Evolutionary conservation across 2,329 filamentous ascomycete species (phyloP), one percentile per base, ranked within the genome.

Genomic region (Verticillium dahliae): DNA sequence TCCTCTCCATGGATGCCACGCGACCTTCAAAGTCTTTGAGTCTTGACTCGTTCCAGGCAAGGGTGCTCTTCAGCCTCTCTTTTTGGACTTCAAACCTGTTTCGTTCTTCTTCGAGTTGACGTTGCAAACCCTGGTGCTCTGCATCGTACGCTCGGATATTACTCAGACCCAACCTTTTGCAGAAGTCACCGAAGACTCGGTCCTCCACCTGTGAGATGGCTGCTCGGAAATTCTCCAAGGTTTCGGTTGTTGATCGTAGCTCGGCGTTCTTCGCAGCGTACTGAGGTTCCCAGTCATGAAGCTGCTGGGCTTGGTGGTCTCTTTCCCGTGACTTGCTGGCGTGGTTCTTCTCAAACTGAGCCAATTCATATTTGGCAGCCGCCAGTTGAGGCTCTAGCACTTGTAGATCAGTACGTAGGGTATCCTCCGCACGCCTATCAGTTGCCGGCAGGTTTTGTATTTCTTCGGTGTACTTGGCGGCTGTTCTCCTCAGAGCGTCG

Each of bases 141-240:
- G 90, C 90, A 72, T 98, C 92, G 70, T 98, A 99, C 62, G 92
- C 90, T 62, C 94, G 90, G 66, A 99, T 96, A 69, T 96, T 89
- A 62, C 85, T 82, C 73, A 97, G 98, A 0, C 93, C 92, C 22
- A 97, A 85, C 61, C 90, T 86, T 68, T 87, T 85, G 77, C 95
- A 99, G 77, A 99, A 99, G 50, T 82, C 81, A 27, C 82, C 82
- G 74, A 97, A 99, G 35, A 99, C 83, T 68, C 92, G 85, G 72
- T 99, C 95, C 72, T 97, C 92, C 18, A 97, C 90, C 60, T 86
- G 83, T 54, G 89, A 85, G 63, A 98, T 90, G 1, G 90, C 86
- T 57, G 77, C 74, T 63, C 79, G 77, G 68, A 85, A 83, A 69
- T 83, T 80, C 35, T 80, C 75, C 33, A 85, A 81, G 1, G 79